These are phyloP conservation scores for Chlorophyllum brunneum DNA, from an alignment of 768 basidiomycete species.

Conservation along the genomic window DNA sequence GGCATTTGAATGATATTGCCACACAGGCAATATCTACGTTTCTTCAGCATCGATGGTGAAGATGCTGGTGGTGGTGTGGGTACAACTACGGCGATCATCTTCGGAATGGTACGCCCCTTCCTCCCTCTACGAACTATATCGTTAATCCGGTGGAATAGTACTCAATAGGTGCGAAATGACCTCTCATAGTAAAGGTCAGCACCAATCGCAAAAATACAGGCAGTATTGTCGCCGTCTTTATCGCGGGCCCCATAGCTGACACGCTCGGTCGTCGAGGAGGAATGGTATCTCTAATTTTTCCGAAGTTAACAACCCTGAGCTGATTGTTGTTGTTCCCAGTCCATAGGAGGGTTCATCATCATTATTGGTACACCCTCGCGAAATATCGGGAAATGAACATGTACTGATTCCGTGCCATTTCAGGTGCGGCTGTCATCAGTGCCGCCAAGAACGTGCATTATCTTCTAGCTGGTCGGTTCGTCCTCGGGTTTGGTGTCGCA, in stretches of 20 bases:
- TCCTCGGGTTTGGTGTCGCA: conserved; percentile 52
- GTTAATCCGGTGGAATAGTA: conserved; percentile 25
- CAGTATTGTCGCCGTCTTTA: conserved; percentile 30
- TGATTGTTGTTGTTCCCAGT: conserved; percentile 20
- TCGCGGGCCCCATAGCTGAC: conserved; percentile 41
- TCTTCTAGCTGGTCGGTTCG: conserved; percentile 48
- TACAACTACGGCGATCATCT: conserved; percentile 39
- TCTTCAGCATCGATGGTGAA: conserved; percentile 35
- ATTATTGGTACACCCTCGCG: conserved; percentile 26
- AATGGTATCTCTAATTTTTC: conserved; percentile 26
- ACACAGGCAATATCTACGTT: conserved; percentile 35
- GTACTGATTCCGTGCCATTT: not conserved
- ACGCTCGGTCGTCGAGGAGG: conserved; percentile 40
- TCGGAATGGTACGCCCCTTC: conserved; percentile 34
- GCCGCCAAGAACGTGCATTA: conserved; percentile 39
- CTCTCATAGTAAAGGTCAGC: not conserved
- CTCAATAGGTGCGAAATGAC: conserved; percentile 29
- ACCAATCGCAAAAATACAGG: not conserved
- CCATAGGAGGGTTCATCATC: conserved; percentile 35
- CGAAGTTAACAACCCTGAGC: no score
- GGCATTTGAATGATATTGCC: not conserved
- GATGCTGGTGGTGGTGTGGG: conserved; percentile 42
- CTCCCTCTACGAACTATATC: not conserved
- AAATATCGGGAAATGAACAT: not conserved
- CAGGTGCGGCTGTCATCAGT: conserved; percentile 43